Evolutionary conservation across 768 basidiomycete species (phyloP).

Genomic region (Boletales sp.): DNA sequence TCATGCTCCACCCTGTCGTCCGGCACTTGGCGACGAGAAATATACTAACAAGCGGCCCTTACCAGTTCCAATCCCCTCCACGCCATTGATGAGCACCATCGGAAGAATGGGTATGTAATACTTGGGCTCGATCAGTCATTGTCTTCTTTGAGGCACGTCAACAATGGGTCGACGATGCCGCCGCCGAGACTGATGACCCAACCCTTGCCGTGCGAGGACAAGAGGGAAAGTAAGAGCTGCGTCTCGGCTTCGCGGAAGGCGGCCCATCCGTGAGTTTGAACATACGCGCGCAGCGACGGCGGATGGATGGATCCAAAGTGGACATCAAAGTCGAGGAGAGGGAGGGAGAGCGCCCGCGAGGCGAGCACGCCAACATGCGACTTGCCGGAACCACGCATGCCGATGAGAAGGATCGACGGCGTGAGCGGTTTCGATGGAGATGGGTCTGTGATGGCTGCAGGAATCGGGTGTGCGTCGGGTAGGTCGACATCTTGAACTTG

Average conservation of each 20-base stretch:
- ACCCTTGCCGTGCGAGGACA: conserved; percentile 47
- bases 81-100: conserved; percentile 86
- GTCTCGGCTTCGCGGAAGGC: conserved; percentile 85
- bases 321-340: conserved; percentile 80
- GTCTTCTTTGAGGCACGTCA: conserved; percentile 84
- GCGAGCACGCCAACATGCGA: conserved; percentile 82
- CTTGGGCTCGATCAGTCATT: conserved; percentile 86
- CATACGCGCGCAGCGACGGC: conserved; percentile 68
- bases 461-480: conserved; percentile 27
- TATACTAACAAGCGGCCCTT: conserved; percentile 15
- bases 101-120: conserved; percentile 92
- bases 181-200: conserved; percentile 93
- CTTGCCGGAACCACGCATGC: conserved; percentile 98
- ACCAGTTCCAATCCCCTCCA: conserved; percentile 98
- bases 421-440: conserved; percentile 6
- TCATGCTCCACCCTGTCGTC: conserved; percentile 86
- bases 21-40: not conserved
- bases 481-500: conserved; percentile 84
- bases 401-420: conserved; percentile 65
- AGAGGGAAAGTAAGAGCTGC: conserved; percentile 62
- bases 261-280: conserved; percentile 80
- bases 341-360: conserved; percentile 66
- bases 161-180: conserved; percentile 85
- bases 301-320: conserved; percentile 68
- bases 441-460: conserved; percentile 41